Evolutionary conservation across 176 grass and related monocot genomes (phyloP), one percentile per base, ranked within the genome.

Genomic region (Elymus sibiricus): DNA sequence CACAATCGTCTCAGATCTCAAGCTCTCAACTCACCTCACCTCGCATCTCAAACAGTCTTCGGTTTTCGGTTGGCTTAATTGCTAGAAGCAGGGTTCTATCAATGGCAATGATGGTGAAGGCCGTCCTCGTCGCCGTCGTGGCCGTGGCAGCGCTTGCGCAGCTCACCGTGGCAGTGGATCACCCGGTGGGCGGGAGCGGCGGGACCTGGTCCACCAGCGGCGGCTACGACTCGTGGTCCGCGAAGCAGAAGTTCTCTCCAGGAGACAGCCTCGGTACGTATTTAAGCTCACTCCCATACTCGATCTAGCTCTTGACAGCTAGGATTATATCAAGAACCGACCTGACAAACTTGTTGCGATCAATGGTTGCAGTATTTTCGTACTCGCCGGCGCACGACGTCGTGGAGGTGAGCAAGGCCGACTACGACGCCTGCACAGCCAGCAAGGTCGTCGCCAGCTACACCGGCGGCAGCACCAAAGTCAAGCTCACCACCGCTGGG

Each of bases 301-400:
- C 49, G 9, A 38, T 1, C 53, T 46, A 28, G 14, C 42, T 74
- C 24, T 22, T 24, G 72, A 3, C 19, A 0, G 72, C 44, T 29
- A 43, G 22, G 42, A 17, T 28, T 74, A 17, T 44, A 28, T 46
- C 39, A 73, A 73, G 39, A 73, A 73, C 39, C 38, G 5, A 25
- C 15, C 70, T 74, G 26, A 75, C 72, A 75, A 29, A 1, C 5
- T 51, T 58, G 19, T 3, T 58, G 19, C 7, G 19, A 8, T 56
- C 32, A 4, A 22, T 22, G 43, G 15, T 5, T 60, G 62, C 78
- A 95, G 90, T 71, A 29, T 95, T 95, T 88, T 79, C 58, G 2
- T 95, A 95, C 81, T 5, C 11, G 37, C 5, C 71, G 16, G 81
- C 67, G 31, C 95, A 98, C 77, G 86, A 98, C 87, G 95, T 98